Base-by-base conservation (phyloP, 2,329 filamentous ascomycete species). In the Lasiodiplodia citricola region DNA sequence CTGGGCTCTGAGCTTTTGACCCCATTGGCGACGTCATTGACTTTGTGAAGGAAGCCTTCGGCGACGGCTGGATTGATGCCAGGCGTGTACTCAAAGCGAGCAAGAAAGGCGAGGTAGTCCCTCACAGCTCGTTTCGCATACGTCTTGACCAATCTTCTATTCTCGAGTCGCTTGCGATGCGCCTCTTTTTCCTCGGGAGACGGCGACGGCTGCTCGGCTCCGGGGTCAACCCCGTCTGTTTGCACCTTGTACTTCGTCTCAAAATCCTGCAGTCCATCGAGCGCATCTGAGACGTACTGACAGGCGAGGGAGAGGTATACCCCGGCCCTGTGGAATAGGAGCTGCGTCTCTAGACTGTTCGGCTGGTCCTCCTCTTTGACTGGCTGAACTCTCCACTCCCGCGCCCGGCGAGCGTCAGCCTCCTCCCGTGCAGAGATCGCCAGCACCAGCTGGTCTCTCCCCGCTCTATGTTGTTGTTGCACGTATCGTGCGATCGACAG, bases 31-130 rank as follows among this genome's bases (percentile, higher is more conserved):
- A 86, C 83, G 69, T 86, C 81, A 73, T 88, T 88, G 10, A 91
- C 84, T 69, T 87, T 87, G 54, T 86, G 80, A 66, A 85, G 78
- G 70, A 88, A 87, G 52, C 86, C 85, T 66, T 88, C 86, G 21
- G 85, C 86, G 31, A 88, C 80, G 55, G 88, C 85, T 55, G 87
- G 79, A 8, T 90, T 87, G 52, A 92, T 79, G 60, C 91, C 87
- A 0, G 92, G 91, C 0, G 92, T 92, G 79, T 96, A 96, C 74
- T 96, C 91, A 71, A 96, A 90, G 69, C 89, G 84, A 0, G 88
- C 88, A 50, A 96, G 82, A 75, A 92, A 96, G 25, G 87, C 83
- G 73, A 90, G 83, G 76, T 92, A 94, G 79, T 96, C 92, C 69
- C 90, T 87, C 25, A 96, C 80, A 0, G 92, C 92, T 67, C 90